These are phyloP conservation scores for Murraya koenigii DNA, from an alignment of 345 rosid species.

Conservation along the genomic window DNA sequence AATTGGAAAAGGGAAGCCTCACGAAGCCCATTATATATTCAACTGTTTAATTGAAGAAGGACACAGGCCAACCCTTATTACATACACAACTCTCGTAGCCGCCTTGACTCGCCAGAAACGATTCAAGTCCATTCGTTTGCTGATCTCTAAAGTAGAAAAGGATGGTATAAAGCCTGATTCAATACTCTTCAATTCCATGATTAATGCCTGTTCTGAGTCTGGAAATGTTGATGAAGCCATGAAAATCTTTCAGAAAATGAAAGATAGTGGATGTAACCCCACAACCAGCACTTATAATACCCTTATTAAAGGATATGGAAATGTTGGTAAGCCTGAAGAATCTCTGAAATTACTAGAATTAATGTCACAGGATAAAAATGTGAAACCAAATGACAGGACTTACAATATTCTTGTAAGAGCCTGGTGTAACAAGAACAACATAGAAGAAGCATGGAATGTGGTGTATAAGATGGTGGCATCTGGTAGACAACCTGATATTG, in stretches of 20 bases:
- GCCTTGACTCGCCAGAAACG: constrained; percentile 66
- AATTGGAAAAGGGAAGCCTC: constrained; percentile 72
- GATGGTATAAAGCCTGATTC: constrained; percentile 77
- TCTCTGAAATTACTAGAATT: constrained; percentile 57
- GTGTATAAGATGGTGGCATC: constrained; percentile 65
- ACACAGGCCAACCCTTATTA: constrained; percentile 76
- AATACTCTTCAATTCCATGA: constrained; percentile 86
- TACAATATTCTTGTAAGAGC: constrained; percentile 76
- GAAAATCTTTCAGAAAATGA: constrained; percentile 78
- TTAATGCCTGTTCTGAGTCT: constrained; percentile 85
- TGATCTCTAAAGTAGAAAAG: constrained; percentile 66
- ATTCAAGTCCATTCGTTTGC: constrained; percentile 57
- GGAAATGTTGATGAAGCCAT: constrained; percentile 76
- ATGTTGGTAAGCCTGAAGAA: constrained; percentile 69
- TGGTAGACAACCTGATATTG: constrained; percentile 72
- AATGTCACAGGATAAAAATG: constrained; percentile 50
- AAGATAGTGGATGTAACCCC: constrained; percentile 72
- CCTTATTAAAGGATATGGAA: constrained; percentile 86
- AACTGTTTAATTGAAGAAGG: constrained; percentile 66
- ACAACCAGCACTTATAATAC: constrained; percentile 81
- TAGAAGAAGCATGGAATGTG: constrained; percentile 76
- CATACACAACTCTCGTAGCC: constrained; percentile 77
- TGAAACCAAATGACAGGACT: constrained; percentile 75
- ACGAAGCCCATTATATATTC: constrained; percentile 69
- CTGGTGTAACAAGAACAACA: constrained; percentile 69